Evolutionary conservation across 768 basidiomycete genomes (phyloP).

Genomic region (Boletus rubescentipes): DNA sequence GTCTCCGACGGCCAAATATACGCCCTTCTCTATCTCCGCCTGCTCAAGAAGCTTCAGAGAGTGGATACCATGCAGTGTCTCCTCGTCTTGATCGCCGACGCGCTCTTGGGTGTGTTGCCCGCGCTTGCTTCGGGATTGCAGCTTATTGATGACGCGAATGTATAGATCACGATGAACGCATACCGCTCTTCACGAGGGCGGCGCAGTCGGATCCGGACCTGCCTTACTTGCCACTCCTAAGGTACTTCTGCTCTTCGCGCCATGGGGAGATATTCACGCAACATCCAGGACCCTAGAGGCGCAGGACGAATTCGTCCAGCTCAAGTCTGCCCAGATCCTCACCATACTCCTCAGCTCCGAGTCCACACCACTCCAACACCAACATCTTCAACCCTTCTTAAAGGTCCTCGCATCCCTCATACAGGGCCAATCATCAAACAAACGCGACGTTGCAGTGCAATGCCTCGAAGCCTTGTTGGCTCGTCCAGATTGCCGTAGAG

Average conservation of each 20-base stretch:
- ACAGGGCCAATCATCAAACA: constrained; percentile 58
- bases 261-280: constrained; percentile 2
- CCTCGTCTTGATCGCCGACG: constrained; percentile 85
- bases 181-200: constrained; percentile 68
- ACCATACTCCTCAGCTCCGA: constrained; percentile 77
- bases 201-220: constrained; percentile 70
- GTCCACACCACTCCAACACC: constrained; percentile 44
- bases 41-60: constrained; percentile 83
- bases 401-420: constrained; percentile 58
- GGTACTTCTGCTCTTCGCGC: constrained; percentile 39
- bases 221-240: constrained; percentile 76
- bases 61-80: constrained; percentile 88
- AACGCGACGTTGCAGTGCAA: constrained; percentile 89
- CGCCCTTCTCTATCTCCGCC: constrained; percentile 83
- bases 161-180: constrained; percentile 84
- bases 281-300: constrained; percentile 67
- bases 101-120: constrained; percentile 65
- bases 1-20: constrained; percentile 82
- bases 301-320: constrained; percentile 93
- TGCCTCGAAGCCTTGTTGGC: constrained; percentile 84
- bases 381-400: constrained; percentile 61
- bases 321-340: constrained; percentile 85
- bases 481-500: constrained; percentile 74
- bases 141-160: neutral
- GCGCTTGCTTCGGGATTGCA: neutral